Evolutionary conservation across 2,329 filamentous ascomycete species (phyloP).

Genomic region (Hypoxylon sp.): DNA sequence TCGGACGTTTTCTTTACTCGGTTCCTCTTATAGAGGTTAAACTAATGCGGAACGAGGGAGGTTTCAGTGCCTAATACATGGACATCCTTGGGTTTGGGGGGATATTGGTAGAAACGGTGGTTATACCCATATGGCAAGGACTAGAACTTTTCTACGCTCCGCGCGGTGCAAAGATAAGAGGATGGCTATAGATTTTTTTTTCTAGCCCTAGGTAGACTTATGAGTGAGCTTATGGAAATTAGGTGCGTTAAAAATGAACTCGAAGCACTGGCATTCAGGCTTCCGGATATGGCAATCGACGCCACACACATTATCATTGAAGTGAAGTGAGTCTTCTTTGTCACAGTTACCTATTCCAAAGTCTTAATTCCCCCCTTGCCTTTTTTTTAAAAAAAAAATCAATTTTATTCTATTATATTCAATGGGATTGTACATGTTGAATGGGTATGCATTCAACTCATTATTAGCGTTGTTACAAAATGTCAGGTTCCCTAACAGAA

Average conservation of each 20-base stretch:
- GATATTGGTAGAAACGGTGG: background rate
- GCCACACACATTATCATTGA: conserved; percentile 7
- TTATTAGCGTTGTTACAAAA: conserved; percentile 6
- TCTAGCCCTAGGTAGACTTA: conserved; percentile 2
- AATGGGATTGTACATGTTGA: conserved; percentile 38
- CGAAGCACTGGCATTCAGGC: conserved; percentile 22
- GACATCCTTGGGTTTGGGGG: background rate
- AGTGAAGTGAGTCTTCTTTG: conserved; percentile 29
- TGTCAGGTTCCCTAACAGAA: conserved; percentile 26
- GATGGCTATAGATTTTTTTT: background rate
- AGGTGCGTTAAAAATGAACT: conserved; percentile 13
- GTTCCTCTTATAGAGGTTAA: background rate
- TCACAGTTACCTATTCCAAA: conserved; percentile 12
- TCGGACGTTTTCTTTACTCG: background rate
- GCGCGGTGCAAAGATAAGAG: background rate
- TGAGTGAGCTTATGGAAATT: conserved; percentile 8
- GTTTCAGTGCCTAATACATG: background rate
- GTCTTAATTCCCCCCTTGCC: background rate
- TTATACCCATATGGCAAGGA: conserved; percentile 28
- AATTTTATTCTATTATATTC: conserved; percentile 2
- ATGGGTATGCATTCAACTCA: background rate
- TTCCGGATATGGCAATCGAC: conserved; percentile 41
- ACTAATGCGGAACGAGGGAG: background rate
- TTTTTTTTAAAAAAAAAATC: conserved; percentile 6
- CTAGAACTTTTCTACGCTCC: conserved; percentile 3